Percentiles rank a stretch among this genome's conserved stretches.
These are phyloP conservation scores for Hypoxylon subgilvum DNA, from an alignment of 495 filamentous ascomycete genomes.

Conservation along the genomic window DNA sequence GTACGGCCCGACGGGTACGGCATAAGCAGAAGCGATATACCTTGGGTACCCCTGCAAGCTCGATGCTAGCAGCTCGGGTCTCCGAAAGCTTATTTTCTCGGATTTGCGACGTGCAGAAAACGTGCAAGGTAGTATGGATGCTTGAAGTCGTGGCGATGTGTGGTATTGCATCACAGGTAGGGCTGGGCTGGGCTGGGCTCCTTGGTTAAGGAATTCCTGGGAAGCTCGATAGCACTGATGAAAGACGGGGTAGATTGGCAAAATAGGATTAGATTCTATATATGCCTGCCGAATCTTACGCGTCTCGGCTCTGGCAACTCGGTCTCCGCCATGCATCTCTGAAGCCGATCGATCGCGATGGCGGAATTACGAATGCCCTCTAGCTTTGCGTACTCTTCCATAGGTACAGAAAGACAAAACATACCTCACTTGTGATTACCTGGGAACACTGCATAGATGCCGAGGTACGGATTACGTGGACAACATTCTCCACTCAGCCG, in stretches of 20 bases:
- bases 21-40: not conserved
- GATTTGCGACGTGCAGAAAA: slow-evolving; percentile 4
- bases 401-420: not conserved
- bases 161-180: too few species aligned
- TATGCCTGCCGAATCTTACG: slow-evolving; percentile 21
- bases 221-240: slow-evolving; percentile 2
- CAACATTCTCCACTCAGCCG: not conserved
- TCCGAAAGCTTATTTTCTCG: slow-evolving; percentile 34
- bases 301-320: slow-evolving; percentile 13
- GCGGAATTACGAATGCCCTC: slow-evolving; percentile 1
- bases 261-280: slow-evolving; percentile 27
- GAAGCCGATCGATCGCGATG: not conserved
- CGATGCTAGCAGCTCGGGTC: slow-evolving; percentile 14
- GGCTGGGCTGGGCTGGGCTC: not conserved
- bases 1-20: not conserved
- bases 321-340: slow-evolving; percentile 22
- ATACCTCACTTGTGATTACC: too few species aligned
- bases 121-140: too few species aligned
- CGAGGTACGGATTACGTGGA: not conserved
- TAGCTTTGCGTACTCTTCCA: not conserved
- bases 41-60: not conserved
- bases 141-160: not conserved
- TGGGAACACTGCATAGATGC: not conserved
- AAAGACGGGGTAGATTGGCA: not conserved
- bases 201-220: not conserved